phyloP scores from a whole-genome alignment of 2,329 filamentous ascomycete genomes.

The Xylaria sp. region DNA sequence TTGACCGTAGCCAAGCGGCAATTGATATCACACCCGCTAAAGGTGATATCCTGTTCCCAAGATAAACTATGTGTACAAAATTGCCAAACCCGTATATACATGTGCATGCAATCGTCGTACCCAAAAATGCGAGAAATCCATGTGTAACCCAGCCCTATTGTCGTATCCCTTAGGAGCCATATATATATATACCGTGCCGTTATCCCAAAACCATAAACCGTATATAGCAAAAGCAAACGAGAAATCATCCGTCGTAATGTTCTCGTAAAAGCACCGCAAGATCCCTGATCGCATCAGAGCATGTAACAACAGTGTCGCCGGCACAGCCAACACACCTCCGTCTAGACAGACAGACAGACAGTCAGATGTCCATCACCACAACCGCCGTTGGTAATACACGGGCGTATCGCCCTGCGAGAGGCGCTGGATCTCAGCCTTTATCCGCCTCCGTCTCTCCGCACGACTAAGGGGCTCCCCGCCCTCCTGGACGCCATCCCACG shows the following conservation, averaged over 20 bases:
- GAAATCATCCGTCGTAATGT: not conserved
- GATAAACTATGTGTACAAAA: too few relatives aligned
- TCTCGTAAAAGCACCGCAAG: not conserved
- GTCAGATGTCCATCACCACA: conserved; percentile 48
- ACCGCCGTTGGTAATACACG: conserved; percentile 59
- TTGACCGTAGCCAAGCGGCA: too few relatives aligned
- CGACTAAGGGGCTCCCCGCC: conserved; percentile 55
- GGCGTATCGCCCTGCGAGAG: conserved; percentile 53
- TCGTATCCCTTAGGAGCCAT: not conserved
- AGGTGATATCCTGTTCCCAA: too few relatives aligned
- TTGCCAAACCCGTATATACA: not conserved
- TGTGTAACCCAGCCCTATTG: not conserved
- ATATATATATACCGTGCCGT: not conserved
- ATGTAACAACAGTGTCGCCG: not conserved
- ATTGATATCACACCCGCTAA: too few relatives aligned
- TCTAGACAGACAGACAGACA: too few relatives aligned
- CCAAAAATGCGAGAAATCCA: not conserved
- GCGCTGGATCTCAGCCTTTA: conserved; percentile 62
- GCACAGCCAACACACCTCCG: not conserved
- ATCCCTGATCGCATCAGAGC: not conserved
- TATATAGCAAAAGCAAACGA: not conserved
- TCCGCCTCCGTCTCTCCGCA: conserved; percentile 60
- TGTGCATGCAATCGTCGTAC: conserved; percentile 5
- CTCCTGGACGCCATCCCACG: conserved; percentile 43
- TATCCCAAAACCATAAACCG: not conserved